Conservation (phyloP, 2,329 filamentous ascomycete species). For the Lasiodiplodia hormozganensis region DNA sequence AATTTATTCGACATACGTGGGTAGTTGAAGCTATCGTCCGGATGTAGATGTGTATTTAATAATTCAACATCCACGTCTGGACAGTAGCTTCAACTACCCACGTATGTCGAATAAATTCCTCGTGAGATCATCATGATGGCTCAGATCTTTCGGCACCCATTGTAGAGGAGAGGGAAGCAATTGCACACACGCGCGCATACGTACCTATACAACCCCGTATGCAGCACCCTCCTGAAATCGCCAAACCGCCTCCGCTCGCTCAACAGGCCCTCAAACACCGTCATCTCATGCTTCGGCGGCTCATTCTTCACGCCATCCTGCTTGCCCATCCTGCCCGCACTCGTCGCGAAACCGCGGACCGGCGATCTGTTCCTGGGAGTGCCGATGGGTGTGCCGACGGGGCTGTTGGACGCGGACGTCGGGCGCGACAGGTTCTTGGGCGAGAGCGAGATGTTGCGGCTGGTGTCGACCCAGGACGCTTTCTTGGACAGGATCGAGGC, state of each 20-base stretch:
- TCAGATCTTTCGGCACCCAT: too few species aligned
- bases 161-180: too few species aligned
- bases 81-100: too few species aligned
- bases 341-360: neutral
- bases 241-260: conserved; percentile 61
- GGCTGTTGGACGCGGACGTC: neutral
- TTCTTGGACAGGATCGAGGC: conserved; percentile 24
- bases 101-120: too few species aligned
- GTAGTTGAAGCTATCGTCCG: too few species aligned
- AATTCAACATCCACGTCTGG: too few species aligned
- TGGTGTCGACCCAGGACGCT: conserved; percentile 16
- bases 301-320: conserved; percentile 31
- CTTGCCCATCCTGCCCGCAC: conserved; percentile 36
- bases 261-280: conserved; percentile 65
- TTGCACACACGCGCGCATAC: too few species aligned
- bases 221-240: conserved; percentile 67
- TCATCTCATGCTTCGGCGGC: conserved; percentile 58
- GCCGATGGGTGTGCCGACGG: neutral
- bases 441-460: conserved; percentile 14
- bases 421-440: neutral
- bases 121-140: too few species aligned
- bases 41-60: too few species aligned
- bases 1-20: too few species aligned
- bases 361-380: neutral
- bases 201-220: conserved; percentile 63